These are phyloP conservation scores for Tetratostichococcus sp. DNA, from an alignment of 139 green algal species.

Conservation along the genomic window DNA sequence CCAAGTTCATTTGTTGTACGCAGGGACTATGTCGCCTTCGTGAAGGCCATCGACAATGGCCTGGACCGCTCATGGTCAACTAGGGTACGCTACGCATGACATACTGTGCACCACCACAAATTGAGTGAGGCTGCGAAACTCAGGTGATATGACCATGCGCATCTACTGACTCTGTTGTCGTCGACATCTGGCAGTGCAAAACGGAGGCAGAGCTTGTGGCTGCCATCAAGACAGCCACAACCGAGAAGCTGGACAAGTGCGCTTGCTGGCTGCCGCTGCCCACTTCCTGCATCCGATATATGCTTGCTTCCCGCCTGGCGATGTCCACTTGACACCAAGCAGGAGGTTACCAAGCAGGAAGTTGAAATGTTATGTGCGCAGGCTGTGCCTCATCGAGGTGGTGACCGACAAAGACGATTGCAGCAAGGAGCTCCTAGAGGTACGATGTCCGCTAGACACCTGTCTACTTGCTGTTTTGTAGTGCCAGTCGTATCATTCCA, in stretches of 20 bases:
- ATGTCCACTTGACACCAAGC: too few relatives aligned
- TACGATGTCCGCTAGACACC: too few relatives aligned
- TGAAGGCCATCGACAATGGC: slow-evolving; percentile 47
- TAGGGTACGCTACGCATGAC: slow-evolving; percentile 17
- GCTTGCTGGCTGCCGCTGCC: neutral
- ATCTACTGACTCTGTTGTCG: neutral
- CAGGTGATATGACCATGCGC: neutral
- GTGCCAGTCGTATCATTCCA: too few relatives aligned
- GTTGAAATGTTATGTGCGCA: neutral
- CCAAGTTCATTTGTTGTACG: too few relatives aligned
- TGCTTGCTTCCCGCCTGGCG: too few relatives aligned
- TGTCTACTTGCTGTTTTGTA: too few relatives aligned
- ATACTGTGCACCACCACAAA: too few relatives aligned
- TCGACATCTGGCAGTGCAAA: slow-evolving; percentile 42
- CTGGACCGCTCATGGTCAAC: slow-evolving; percentile 29
- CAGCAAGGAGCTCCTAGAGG: slow-evolving; percentile 72
- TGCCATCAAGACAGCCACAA: slow-evolving; percentile 37
- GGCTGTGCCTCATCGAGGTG: slow-evolving; percentile 69
- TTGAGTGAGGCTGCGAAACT: neutral
- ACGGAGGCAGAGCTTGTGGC: slow-evolving; percentile 59
- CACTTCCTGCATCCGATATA: too few relatives aligned
- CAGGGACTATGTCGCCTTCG: slow-evolving; percentile 52
- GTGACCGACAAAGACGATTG: slow-evolving; percentile 62
- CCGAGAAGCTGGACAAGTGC: slow-evolving; percentile 28
- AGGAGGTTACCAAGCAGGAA: neutral